phyloP scores from a whole-genome alignment of 164 flowering plant genomes.

The Cinnamomum chago region DNA sequence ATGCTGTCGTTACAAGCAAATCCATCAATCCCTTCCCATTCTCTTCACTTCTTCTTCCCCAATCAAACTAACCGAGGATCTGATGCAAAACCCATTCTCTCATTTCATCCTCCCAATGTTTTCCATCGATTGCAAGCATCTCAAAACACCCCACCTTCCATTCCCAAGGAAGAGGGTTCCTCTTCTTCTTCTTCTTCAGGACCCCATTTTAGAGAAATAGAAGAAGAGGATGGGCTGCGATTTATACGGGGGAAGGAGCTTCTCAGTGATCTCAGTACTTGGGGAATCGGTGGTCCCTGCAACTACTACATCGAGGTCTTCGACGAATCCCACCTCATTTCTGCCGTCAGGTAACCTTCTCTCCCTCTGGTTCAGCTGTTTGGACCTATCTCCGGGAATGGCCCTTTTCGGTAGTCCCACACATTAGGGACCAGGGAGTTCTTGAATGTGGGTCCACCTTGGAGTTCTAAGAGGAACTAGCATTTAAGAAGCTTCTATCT shows the following conservation, averaged over 20 bases:
- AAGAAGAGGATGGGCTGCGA: not conserved
- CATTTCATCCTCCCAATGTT: not conserved
- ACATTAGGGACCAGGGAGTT: too few relatives aligned
- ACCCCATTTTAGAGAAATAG: not conserved
- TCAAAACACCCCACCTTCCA: not conserved
- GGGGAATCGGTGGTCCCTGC: conserved; percentile 20
- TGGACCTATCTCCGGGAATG: too few relatives aligned
- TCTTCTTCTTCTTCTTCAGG: not conserved
- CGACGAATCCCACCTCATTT: conserved; percentile 11
- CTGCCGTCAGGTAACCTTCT: conserved; percentile 6
- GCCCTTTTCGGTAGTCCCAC: too few relatives aligned
- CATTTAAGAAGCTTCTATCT: too few relatives aligned
- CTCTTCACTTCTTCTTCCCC: not conserved
- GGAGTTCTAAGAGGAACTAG: too few relatives aligned
- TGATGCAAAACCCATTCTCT: not conserved
- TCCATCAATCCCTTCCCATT: not conserved
- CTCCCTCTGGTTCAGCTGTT: not conserved
- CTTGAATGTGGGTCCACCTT: too few relatives aligned
- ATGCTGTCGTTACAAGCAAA: not conserved
- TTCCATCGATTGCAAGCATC: not conserved
- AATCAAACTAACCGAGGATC: not conserved
- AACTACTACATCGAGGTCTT: conserved; percentile 11
- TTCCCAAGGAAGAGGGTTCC: not conserved
- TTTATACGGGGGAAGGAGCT: conserved; percentile 10
- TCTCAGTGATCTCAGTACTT: conserved; percentile 17